Percentiles rank a stretch among this genome's conserved stretches.
Conservation (phyloP, 2,329 filamentous ascomycete genomes). For the Cladosporium sp. region DNA sequence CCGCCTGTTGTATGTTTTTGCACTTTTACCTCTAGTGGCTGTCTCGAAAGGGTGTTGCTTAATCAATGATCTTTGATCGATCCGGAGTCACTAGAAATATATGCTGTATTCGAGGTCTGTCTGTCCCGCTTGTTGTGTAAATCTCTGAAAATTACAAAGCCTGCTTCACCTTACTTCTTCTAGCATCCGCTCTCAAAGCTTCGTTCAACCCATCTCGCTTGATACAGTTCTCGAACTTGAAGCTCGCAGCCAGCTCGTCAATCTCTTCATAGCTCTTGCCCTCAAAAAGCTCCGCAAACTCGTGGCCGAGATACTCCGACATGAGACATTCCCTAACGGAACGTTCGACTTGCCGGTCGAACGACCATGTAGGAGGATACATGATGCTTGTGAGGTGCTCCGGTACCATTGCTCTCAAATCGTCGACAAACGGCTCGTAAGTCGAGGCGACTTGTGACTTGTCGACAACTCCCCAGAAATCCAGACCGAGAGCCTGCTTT, state of each 20-base stretch:
- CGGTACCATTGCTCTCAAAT: conserved; percentile 39
- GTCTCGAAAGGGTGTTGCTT: no score
- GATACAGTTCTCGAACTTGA: conserved; percentile 56
- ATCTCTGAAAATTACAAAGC: no score
- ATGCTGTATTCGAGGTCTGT: no score
- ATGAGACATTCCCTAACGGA: conserved; percentile 22
- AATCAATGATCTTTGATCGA: no score
- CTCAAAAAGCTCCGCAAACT: conserved; percentile 57
- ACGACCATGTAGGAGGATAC: conserved; percentile 22
- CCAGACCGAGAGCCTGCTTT: conserved; percentile 54
- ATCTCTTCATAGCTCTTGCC: conserved; percentile 53
- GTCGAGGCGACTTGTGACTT: conserved; percentile 43
- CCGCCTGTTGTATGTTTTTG: no score
- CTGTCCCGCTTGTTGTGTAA: no score
- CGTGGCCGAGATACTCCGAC: conserved; percentile 41
- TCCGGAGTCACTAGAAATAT: no score
- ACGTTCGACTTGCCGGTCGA: conserved; percentile 22
- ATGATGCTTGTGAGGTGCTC: conserved; percentile 38
- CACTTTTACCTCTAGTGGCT: no score
- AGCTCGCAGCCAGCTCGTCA: conserved; percentile 55
- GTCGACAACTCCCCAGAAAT: conserved; percentile 53
- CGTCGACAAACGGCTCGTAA: conserved; percentile 35
- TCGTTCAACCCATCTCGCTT: conserved; percentile 53
- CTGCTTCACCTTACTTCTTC: not conserved
- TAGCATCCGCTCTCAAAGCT: conserved; percentile 40